Percentiles rank a stretch among this genome's conserved stretches.
phyloP scores from a whole-genome alignment of 2,329 filamentous ascomycete species.

The Xylaria sp. region DNA sequence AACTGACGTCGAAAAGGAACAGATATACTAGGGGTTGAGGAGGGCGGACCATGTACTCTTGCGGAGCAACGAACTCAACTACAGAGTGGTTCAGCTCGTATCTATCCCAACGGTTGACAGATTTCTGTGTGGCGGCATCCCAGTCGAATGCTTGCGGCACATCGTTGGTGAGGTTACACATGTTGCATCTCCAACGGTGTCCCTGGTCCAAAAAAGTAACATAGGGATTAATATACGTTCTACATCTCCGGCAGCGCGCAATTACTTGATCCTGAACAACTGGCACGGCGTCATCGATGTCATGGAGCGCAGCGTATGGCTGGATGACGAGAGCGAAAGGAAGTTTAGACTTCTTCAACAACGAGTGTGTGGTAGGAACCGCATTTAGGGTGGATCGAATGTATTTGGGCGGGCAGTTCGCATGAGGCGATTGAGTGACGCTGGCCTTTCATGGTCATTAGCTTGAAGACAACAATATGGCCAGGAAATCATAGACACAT shows the following conservation, averaged over 20 bases:
- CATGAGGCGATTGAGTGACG: slow-evolving; percentile 86
- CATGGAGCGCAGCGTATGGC: slow-evolving; percentile 90
- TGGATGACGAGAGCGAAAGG: slow-evolving; percentile 96
- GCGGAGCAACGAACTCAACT: slow-evolving; percentile 95
- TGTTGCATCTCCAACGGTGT: slow-evolving; percentile 98
- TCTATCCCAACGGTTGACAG: slow-evolving; percentile 88
- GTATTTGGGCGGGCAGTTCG: slow-evolving; percentile 93
- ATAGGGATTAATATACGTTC: slow-evolving; percentile 97
- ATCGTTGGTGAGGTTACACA: slow-evolving; percentile 98
- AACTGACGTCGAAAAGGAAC: slow-evolving; percentile 95
- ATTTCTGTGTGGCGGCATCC: slow-evolving; percentile 91
- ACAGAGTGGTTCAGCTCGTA: slow-evolving; percentile 95
- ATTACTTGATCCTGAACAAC: slow-evolving; percentile 97
- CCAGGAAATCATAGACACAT: slow-evolving; percentile 50
- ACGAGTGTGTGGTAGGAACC: slow-evolving; percentile 86
- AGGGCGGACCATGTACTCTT: slow-evolving; percentile 99
- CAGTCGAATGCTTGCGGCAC: slow-evolving; percentile 99
- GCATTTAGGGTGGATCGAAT: slow-evolving; percentile 94
- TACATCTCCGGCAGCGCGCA: slow-evolving; percentile 90
- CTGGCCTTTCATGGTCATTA: slow-evolving; percentile 64
- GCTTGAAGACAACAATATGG: background rate
- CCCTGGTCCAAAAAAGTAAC: slow-evolving; percentile 96
- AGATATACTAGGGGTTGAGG: slow-evolving; percentile 95
- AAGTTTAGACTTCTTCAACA: slow-evolving; percentile 95
- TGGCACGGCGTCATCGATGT: slow-evolving; percentile 88